Evolutionary conservation across 2,329 filamentous ascomycete genomes (phyloP).

Genomic region (Nothophoma quercina): DNA sequence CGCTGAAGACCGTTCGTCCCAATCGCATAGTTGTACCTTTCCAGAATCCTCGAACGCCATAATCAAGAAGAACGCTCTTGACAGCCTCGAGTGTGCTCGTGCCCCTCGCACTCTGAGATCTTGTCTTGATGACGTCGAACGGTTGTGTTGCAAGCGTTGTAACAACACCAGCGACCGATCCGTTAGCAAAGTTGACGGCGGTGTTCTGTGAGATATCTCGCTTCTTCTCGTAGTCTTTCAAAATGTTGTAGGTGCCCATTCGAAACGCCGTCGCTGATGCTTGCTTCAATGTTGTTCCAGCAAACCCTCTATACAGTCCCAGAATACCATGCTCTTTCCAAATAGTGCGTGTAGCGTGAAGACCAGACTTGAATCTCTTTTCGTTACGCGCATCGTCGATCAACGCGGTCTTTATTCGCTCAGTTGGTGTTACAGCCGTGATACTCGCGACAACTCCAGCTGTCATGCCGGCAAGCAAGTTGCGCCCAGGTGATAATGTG

Average conservation of each 20-base stretch:
- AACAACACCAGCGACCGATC: conserved; percentile 66
- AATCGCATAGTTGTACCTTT: conserved; percentile 73
- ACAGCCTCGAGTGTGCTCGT: conserved; percentile 66
- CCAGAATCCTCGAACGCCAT: conserved; percentile 69
- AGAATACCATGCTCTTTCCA: conserved; percentile 62
- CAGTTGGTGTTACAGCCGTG: conserved; percentile 72
- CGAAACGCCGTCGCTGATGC: conserved; percentile 68
- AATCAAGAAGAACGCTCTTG: conserved; percentile 61
- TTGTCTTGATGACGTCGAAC: conserved; percentile 70
- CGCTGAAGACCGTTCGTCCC: conserved; percentile 68
- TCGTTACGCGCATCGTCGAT: conserved; percentile 66
- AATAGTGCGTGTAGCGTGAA: conserved; percentile 61
- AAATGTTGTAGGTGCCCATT: conserved; percentile 69
- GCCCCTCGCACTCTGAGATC: conserved; percentile 66
- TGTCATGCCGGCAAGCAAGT: conserved; percentile 70
- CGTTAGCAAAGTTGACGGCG: conserved; percentile 67
- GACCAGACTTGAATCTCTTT: conserved; percentile 58
- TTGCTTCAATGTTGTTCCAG: conserved; percentile 69
- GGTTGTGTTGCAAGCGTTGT: conserved; percentile 68
- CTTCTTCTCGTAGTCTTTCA: conserved; percentile 65
- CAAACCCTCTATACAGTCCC: conserved; percentile 65
- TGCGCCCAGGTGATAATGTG: conserved; percentile 62
- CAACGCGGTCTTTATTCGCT: conserved; percentile 72
- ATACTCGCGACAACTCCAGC: conserved; percentile 69
- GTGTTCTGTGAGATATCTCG: conserved; percentile 60